A percentile compares a stretch with the other conserved stretches of the same genome.
Evolutionary conservation across 345 rosid genomes (phyloP).

Genomic region (Odontarrhena argentea): DNA sequence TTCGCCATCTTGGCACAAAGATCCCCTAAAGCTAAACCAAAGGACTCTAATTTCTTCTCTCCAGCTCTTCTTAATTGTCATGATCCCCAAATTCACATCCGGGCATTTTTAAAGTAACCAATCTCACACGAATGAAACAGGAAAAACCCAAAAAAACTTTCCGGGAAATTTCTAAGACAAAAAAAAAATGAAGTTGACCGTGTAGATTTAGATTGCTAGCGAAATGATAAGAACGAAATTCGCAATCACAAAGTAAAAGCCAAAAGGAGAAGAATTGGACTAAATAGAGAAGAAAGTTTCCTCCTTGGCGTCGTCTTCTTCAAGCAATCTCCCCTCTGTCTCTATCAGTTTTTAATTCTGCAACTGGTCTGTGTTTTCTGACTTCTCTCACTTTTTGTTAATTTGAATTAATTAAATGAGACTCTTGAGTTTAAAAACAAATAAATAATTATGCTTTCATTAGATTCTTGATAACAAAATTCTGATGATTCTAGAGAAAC

Average conservation of each 20-base stretch:
- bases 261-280: neutral
- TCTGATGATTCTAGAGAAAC: neutral
- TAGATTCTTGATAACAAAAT: conserved; percentile 60
- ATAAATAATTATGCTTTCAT: conserved; percentile 5
- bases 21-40: conserved; percentile 25
- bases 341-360: conserved; percentile 45
- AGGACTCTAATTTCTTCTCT: conserved; percentile 25
- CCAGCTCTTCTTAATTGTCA: neutral
- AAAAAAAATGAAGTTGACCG: neutral
- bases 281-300: conserved; percentile 32
- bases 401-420: neutral
- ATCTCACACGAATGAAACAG: conserved; percentile 28
- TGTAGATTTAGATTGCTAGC: conserved; percentile 22
- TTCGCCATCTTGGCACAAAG: conserved; percentile 62
- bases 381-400: conserved; percentile 6
- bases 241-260: conserved; percentile 7
- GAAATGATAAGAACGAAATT: conserved; percentile 14
- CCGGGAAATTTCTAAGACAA: conserved; percentile 22
- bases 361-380: conserved; percentile 25
- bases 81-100: conserved; percentile 18
- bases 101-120: conserved; percentile 16
- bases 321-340: conserved; percentile 38
- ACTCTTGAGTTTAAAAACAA: too few relatives aligned
- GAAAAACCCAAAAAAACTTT: neutral
- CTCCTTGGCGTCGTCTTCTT: conserved; percentile 33